These are phyloP conservation scores for Verticillium albo-atrum DNA, from an alignment of 2,329 filamentous ascomycete genomes.

Conservation along the genomic window DNA sequence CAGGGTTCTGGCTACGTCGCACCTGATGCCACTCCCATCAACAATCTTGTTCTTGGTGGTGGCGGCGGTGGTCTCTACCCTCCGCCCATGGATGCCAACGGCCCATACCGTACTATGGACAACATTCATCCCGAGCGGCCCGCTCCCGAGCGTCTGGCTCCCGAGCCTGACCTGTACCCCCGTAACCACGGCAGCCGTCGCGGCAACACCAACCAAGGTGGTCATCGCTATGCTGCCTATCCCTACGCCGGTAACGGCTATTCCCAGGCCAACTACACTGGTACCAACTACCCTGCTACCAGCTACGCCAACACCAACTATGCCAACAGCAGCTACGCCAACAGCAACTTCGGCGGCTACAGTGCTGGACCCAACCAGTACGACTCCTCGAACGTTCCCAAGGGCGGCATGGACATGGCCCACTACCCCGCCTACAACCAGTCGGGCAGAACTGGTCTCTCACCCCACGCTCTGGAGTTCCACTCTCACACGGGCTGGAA, in stretches of 20 bases:
- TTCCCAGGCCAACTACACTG: slow-evolving; percentile 26
- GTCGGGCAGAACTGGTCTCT: slow-evolving; percentile 61
- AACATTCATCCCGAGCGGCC: slow-evolving; percentile 41
- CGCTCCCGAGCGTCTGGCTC: slow-evolving; percentile 42
- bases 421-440: slow-evolving; percentile 48
- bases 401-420: slow-evolving; percentile 25
- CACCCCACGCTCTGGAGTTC: slow-evolving; percentile 71
- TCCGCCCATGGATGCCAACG: slow-evolving; percentile 33
- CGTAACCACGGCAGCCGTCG: slow-evolving; percentile 39
- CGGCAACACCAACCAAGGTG: slow-evolving; percentile 34
- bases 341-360: slow-evolving; percentile 20
- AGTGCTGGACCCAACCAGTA: slow-evolving; percentile 26
- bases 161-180: slow-evolving; percentile 44
- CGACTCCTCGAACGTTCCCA: slow-evolving; percentile 28
- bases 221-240: slow-evolving; percentile 36
- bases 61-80: slow-evolving; percentile 32
- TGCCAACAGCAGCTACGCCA: slow-evolving; percentile 29
- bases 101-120: slow-evolving; percentile 31
- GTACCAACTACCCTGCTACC: too few species aligned
- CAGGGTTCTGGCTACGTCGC: slow-evolving; percentile 17
- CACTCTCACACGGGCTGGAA: slow-evolving; percentile 55
- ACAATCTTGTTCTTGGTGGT: slow-evolving; percentile 42
- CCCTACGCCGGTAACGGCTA: slow-evolving; percentile 19
- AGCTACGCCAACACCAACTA: slow-evolving; percentile 26
- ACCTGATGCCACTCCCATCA: slow-evolving; percentile 27